A percentile compares a stretch with the other conserved stretches of the same genome.
Evolutionary conservation across 805 yeast genomes (phyloP).

Genomic region (Candida ulmi): DNA sequence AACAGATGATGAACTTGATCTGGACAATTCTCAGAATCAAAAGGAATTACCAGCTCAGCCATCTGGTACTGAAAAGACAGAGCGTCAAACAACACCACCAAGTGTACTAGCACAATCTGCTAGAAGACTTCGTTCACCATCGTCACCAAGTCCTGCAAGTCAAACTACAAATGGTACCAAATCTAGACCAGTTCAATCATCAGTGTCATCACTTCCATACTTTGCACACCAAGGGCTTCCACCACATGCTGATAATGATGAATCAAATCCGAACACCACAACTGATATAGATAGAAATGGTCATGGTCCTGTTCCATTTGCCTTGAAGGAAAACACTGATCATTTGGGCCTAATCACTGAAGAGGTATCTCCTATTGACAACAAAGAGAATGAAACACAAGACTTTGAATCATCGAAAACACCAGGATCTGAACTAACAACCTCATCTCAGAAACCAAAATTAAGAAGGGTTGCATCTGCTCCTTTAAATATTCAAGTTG

Average conservation of each 20-base stretch:
- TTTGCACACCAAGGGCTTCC: conserved; percentile 57
- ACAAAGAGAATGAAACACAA: neutral
- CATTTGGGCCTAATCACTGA: conserved; percentile 30
- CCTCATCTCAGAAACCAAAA: conserved; percentile 22
- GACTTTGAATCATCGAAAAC: neutral
- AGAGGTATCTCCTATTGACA: conserved; percentile 19
- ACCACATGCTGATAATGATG: conserved; percentile 34
- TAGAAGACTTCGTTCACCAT: conserved; percentile 29
- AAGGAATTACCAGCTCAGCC: conserved; percentile 5
- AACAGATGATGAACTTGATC: conserved; percentile 5
- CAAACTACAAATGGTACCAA: conserved; percentile 1
- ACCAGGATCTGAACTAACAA: neutral
- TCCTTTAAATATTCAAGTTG: conserved; percentile 52
- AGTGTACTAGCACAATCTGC: conserved; percentile 13
- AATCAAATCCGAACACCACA: conserved; percentile 7
- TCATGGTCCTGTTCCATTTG: conserved; percentile 27
- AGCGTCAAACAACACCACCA: conserved; percentile 10
- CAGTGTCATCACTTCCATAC: conserved; percentile 37
- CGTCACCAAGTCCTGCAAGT: conserved; percentile 24
- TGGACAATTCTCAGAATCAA: conserved; percentile 12
- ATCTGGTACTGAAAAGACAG: neutral
- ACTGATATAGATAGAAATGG: conserved; percentile 10
- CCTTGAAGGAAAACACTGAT: conserved; percentile 21
- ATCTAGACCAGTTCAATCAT: neutral
- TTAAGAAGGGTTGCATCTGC: conserved; percentile 82